These are phyloP conservation scores for Ustilago sp. DNA, from an alignment of 1,284 basidiomycete genomes.

Conservation along the genomic window DNA sequence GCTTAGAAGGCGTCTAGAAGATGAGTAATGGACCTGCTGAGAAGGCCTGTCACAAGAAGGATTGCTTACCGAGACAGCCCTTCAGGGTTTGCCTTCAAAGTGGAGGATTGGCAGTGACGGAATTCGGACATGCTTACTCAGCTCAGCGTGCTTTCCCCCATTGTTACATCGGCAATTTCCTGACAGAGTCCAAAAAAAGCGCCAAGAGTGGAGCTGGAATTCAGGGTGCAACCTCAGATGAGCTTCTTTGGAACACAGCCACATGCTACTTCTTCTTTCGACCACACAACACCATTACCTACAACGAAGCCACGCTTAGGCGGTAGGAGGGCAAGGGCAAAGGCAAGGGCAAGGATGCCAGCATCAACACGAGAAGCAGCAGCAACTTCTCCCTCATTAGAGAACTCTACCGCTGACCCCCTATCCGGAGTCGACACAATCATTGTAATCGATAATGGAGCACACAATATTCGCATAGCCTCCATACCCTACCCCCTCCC, in stretches of 20 bases:
- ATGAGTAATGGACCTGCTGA: neutral
- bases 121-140: conserved; percentile 12
- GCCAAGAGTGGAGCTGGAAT: neutral
- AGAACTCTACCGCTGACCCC: conserved; percentile 1
- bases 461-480: conserved; percentile 45
- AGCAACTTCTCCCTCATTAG: neutral
- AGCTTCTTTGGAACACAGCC: neutral
- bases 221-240: conserved; percentile 21
- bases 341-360: conserved; percentile 3
- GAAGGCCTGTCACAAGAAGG: conserved; percentile 2
- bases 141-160: neutral
- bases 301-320: neutral
- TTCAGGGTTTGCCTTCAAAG: neutral
- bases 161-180: conserved; percentile 11
- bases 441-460: conserved; percentile 50
- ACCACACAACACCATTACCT: neutral
- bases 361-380: conserved; percentile 5
- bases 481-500: conserved; percentile 38
- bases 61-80: neutral
- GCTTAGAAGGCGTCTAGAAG: neutral
- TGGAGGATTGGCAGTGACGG: conserved; percentile 9
- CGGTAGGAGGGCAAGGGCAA: neutral
- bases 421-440: conserved; percentile 33
- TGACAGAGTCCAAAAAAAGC: neutral
- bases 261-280: neutral